Percentiles rank a stretch among this genome's conserved stretches.
Conservation (phyloP, 305 asterid genomes). For the Fraxinus velutina region DNA sequence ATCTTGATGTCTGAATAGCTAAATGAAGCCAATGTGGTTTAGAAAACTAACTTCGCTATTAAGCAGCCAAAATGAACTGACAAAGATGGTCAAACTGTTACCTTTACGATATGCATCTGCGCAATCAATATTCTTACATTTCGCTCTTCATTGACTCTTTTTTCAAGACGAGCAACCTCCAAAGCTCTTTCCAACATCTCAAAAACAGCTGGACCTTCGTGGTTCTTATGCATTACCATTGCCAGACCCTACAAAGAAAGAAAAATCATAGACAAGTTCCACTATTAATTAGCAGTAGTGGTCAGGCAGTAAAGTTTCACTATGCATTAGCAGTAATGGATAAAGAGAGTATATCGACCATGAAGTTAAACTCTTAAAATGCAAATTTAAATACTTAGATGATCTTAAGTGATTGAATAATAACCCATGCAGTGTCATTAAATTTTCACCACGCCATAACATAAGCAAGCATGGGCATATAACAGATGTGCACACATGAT, state of each 20-base stretch:
- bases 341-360: neutral
- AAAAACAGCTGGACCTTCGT: conserved; percentile 75
- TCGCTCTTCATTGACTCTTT: conserved; percentile 65
- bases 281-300: neutral
- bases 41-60: neutral
- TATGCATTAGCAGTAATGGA: conserved; percentile 7
- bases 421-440: neutral
- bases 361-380: neutral
- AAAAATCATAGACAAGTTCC: neutral
- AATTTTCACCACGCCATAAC: neutral
- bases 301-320: neutral
- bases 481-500: neutral
- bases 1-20: neutral
- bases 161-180: conserved; percentile 54
- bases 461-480: neutral
- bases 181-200: conserved; percentile 73
- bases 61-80: neutral
- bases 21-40: neutral
- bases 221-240: conserved; percentile 87
- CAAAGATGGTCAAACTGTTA: conserved; percentile 23
- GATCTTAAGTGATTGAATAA: neutral
- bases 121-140: conserved; percentile 72
- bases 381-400: neutral
- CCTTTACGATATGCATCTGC: conserved; percentile 85
- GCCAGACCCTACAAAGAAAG: conserved; percentile 61